Evolutionary conservation across 306 rosid species (phyloP).

Genomic region (Clitoria ternatea): DNA sequence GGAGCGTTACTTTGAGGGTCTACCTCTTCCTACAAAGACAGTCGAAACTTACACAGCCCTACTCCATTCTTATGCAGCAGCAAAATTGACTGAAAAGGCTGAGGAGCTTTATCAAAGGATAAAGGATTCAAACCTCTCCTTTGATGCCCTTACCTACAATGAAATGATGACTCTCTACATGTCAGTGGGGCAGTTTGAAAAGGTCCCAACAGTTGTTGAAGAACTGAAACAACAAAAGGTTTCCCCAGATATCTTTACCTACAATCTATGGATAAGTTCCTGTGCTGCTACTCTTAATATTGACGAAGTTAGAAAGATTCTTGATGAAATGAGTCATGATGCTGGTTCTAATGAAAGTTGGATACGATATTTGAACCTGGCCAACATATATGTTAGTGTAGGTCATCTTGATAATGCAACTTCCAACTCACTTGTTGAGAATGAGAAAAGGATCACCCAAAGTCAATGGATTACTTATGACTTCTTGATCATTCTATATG

Average conservation of each 20-base stretch:
- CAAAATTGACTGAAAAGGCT: conserved; percentile 73
- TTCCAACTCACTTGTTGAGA: conserved; percentile 55
- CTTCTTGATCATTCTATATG: conserved; percentile 79
- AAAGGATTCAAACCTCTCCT: conserved; percentile 48
- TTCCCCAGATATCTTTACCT: conserved; percentile 77
- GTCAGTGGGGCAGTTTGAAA: conserved; percentile 83
- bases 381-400: conserved; percentile 47
- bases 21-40: conserved; percentile 59
- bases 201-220: conserved; percentile 63
- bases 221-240: conserved; percentile 61
- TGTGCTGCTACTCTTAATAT: conserved; percentile 67
- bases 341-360: conserved; percentile 58
- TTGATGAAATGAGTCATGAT: conserved; percentile 61
- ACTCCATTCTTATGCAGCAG: conserved; percentile 79
- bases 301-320: conserved; percentile 55
- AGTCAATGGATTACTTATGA: conserved; percentile 91
- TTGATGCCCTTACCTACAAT: conserved; percentile 68
- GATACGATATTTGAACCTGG: conserved; percentile 63
- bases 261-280: conserved; percentile 90
- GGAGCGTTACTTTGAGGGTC: conserved; percentile 85
- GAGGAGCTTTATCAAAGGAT: conserved; percentile 68
- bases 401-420: conserved; percentile 52
- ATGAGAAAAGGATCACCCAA: conserved; percentile 63
- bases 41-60: conserved; percentile 81
- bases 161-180: conserved; percentile 95